phyloP scores from a whole-genome alignment of 2,329 filamentous ascomycete genomes.

The Biscogniauxia mediterranea region DNA sequence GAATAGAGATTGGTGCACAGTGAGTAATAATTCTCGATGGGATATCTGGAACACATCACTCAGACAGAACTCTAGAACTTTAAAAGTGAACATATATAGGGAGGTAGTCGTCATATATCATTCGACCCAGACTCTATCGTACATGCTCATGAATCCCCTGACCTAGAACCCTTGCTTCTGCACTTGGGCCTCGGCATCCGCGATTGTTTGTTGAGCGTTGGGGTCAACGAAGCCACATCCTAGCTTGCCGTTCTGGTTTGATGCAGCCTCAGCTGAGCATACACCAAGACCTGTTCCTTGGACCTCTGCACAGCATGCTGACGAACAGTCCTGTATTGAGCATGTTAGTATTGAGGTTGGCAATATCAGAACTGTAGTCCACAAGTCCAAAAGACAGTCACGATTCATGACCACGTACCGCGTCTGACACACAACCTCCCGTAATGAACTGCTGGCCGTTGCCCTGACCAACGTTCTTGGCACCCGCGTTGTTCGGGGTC shows the following conservation, averaged over 20 bases:
- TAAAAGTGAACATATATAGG: too few relatives aligned
- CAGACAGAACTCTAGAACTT: too few relatives aligned
- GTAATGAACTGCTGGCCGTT: conserved; percentile 35
- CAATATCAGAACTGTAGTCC: too few relatives aligned
- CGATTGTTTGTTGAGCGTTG: conserved; percentile 27
- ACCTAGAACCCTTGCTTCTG: conserved; percentile 34
- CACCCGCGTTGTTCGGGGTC: conserved; percentile 32
- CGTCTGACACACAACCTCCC: conserved; percentile 33
- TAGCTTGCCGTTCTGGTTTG: conserved; percentile 32
- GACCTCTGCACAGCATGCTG: conserved; percentile 30
- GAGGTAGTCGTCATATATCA: background rate
- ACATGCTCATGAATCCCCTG: background rate
- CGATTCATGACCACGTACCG: conserved; percentile 7
- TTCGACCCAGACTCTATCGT: too few relatives aligned
- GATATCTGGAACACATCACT: too few relatives aligned
- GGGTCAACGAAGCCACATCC: conserved; percentile 36
- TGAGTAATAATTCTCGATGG: too few relatives aligned
- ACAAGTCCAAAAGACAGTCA: background rate
- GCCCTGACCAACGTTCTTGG: conserved; percentile 31
- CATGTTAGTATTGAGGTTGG: background rate
- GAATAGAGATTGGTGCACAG: too few relatives aligned
- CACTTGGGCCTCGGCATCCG: conserved; percentile 28
- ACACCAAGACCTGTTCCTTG: background rate
- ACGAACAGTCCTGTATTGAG: conserved; percentile 24
- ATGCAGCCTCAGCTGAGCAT: conserved; percentile 1